Percentiles rank a stretch among this genome's conserved stretches.
Conservation (phyloP, 441 rosid genomes). For the Eugenia klotzschiana region DNA sequence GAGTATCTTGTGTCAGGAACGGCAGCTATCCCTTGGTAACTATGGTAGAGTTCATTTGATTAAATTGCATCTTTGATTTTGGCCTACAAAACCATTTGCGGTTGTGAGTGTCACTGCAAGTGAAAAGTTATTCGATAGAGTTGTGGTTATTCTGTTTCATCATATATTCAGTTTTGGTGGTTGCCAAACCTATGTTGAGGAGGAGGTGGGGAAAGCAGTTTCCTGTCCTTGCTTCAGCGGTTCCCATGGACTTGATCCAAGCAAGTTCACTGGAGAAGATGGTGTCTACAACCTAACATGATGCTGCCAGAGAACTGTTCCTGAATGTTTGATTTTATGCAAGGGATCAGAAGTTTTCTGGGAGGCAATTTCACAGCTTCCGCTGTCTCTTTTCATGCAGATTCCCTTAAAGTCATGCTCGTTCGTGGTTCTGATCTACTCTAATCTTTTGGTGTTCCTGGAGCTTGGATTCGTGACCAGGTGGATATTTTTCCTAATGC, state of each 20-base stretch:
- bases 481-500: constrained; percentile 5
- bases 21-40: constrained; percentile 32
- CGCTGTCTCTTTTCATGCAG: constrained; percentile 14
- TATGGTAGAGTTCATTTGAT: neutral
- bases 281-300: neutral
- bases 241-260: neutral
- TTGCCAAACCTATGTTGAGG: neutral
- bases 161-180: neutral
- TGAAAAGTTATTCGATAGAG: neutral
- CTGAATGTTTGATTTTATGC: neutral
- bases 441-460: constrained; percentile 62
- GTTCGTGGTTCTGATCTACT: constrained; percentile 89
- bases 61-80: neutral
- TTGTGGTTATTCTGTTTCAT: neutral
- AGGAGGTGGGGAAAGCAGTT: neutral
- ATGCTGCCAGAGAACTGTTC: neutral
- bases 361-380: neutral
- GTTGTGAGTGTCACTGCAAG: neutral
- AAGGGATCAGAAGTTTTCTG: neutral
- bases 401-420: constrained; percentile 62
- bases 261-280: neutral
- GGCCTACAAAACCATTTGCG: neutral
- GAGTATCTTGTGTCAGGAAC: constrained; percentile 20
- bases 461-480: constrained; percentile 82
- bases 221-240: neutral